phyloP scores from a whole-genome alignment of 768 basidiomycete genomes.

The Austroboletus festivus region DNA sequence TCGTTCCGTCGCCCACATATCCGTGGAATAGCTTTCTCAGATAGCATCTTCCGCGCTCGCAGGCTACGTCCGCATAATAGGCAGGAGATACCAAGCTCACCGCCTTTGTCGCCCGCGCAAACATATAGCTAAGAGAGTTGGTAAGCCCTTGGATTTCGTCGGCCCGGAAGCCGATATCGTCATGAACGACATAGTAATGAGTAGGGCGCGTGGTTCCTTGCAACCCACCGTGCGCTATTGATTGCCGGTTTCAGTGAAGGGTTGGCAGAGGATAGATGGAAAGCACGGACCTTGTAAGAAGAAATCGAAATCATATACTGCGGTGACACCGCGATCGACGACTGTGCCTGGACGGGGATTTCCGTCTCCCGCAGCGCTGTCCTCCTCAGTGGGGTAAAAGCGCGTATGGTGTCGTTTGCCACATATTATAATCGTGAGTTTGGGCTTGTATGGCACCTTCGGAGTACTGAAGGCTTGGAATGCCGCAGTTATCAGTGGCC shows the following conservation, averaged over 20 bases:
- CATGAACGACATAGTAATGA: slow-evolving; percentile 54
- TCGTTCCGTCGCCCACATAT: slow-evolving; percentile 19
- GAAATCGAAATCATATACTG: slow-evolving; percentile 54
- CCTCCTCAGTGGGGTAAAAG: slow-evolving; percentile 49
- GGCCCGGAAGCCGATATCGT: slow-evolving; percentile 49
- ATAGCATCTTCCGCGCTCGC: slow-evolving; percentile 55
- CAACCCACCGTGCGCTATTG: slow-evolving; percentile 43
- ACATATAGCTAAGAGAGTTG: slow-evolving; percentile 53
- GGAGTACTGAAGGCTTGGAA: slow-evolving; percentile 39
- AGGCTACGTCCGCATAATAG: slow-evolving; percentile 46
- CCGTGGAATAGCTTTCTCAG: slow-evolving; percentile 48
- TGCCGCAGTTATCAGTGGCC: slow-evolving; percentile 41
- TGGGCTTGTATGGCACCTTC: slow-evolving; percentile 40
- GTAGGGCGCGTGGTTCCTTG: slow-evolving; percentile 50
- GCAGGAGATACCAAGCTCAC: slow-evolving; percentile 37
- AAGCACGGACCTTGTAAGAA: slow-evolving; percentile 44
- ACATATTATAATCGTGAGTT: slow-evolving; percentile 52
- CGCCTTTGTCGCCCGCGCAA: slow-evolving; percentile 55
- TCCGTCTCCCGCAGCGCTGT: slow-evolving; percentile 41
- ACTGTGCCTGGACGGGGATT: slow-evolving; percentile 54
- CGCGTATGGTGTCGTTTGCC: slow-evolving; percentile 59
- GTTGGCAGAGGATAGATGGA: background rate
- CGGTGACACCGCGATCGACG: slow-evolving; percentile 53
- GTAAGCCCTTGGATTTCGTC: slow-evolving; percentile 54
- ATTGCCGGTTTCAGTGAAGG: background rate